phyloP scores from a whole-genome alignment of 169 alveolate genomes.

The Plasmodium vivax region DNA sequence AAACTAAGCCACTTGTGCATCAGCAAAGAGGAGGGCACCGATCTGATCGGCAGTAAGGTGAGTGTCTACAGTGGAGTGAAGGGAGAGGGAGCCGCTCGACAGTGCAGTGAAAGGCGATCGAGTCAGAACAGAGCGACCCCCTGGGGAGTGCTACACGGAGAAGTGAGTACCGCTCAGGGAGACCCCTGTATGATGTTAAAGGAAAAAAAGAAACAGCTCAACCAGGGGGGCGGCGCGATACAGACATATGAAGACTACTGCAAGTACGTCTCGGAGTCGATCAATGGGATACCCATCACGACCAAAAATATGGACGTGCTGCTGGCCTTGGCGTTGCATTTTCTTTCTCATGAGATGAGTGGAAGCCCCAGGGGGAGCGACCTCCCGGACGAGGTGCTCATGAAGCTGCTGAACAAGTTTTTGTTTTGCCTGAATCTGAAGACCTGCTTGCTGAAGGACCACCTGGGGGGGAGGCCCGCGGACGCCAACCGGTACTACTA shows the following conservation, averaged over 20 bases:
- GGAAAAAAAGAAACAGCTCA: constrained; percentile 3
- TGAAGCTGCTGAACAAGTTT: constrained; percentile 34
- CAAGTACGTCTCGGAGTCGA: constrained; percentile 29
- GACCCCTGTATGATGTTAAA: not conserved
- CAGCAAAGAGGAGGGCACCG: not conserved
- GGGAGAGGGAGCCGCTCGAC: not conserved
- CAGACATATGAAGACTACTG: constrained; percentile 62
- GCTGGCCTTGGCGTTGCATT: constrained; percentile 49
- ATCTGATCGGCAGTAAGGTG: not conserved
- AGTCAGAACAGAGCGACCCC: not conserved
- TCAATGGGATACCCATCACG: constrained; percentile 41
- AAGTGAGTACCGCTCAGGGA: not conserved
- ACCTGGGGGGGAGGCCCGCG: not conserved
- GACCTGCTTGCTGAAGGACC: constrained; percentile 56
- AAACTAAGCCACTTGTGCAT: constrained; percentile 21
- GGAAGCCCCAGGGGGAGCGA: constrained; percentile 10
- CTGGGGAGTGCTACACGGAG: not conserved
- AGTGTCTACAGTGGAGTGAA: not conserved
- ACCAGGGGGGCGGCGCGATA: constrained; percentile 1
- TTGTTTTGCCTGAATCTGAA: constrained; percentile 43
- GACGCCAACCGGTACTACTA: constrained; percentile 30
- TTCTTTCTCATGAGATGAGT: constrained; percentile 21
- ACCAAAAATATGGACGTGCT: constrained; percentile 44
- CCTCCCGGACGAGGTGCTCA: constrained; percentile 9
- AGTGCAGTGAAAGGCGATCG: not conserved